These are phyloP conservation scores for Serpula lacrymans DNA, from an alignment of 768 basidiomycete species.

Conservation along the genomic window DNA sequence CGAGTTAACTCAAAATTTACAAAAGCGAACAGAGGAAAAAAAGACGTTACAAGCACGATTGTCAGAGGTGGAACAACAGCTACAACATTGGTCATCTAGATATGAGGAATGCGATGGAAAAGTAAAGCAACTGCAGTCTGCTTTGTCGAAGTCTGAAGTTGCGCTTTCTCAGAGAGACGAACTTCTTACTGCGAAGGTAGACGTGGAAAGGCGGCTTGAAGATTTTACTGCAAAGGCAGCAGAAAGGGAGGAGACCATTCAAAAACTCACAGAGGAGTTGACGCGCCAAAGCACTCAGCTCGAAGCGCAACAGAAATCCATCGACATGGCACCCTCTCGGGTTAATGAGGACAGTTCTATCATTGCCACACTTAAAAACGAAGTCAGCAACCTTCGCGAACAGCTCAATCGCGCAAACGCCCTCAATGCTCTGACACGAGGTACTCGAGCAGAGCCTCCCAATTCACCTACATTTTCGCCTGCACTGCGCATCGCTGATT, in stretches of 20 bases:
- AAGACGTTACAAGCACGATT: slow-evolving; percentile 80
- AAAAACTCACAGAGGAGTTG: slow-evolving; percentile 77
- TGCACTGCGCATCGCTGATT: slow-evolving; percentile 56
- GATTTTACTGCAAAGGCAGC: slow-evolving; percentile 67
- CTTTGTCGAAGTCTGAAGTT: slow-evolving; percentile 66
- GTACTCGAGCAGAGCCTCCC: slow-evolving; percentile 65
- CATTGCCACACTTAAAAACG: slow-evolving; percentile 85
- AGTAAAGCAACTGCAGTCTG: slow-evolving; percentile 66
- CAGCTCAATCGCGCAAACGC: slow-evolving; percentile 96
- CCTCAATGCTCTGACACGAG: slow-evolving; percentile 79
- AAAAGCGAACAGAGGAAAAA: slow-evolving; percentile 87
- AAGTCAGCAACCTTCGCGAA: slow-evolving; percentile 89
- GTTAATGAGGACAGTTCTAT: slow-evolving; percentile 83
- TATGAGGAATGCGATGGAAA: slow-evolving; percentile 84
- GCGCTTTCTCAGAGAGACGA: slow-evolving; percentile 72
- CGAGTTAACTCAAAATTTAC: slow-evolving; percentile 92
- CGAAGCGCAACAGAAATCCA: slow-evolving; percentile 69
- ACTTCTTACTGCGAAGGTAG: slow-evolving; percentile 69
- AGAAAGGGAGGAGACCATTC: slow-evolving; percentile 84
- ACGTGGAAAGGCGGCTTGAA: slow-evolving; percentile 76
- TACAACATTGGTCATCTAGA: slow-evolving; percentile 79
- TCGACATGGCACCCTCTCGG: slow-evolving; percentile 61
- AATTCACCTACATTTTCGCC: slow-evolving; percentile 87
- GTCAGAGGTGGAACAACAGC: slow-evolving; percentile 75
- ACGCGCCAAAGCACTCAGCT: slow-evolving; percentile 68